Evolutionary conservation across 2,329 filamentous ascomycete species (phyloP).

Genomic region (Fusarium falciforme): DNA sequence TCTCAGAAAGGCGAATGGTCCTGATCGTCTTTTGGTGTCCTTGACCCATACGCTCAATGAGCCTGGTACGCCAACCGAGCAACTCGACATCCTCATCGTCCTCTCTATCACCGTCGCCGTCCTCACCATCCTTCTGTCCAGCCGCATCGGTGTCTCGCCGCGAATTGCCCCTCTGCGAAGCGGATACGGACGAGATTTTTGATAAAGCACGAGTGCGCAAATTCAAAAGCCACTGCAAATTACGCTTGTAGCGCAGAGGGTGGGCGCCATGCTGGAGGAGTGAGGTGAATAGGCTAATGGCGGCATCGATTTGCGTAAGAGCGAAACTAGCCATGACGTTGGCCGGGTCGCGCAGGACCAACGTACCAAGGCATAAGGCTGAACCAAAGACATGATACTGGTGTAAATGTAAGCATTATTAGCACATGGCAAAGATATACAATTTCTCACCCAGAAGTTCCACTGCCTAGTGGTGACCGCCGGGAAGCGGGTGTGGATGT

Average conservation of each 20-base stretch:
- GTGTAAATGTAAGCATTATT: background rate
- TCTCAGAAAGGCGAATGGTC: slow-evolving; percentile 12
- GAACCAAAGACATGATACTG: slow-evolving; percentile 9
- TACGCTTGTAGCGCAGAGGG: slow-evolving; percentile 1
- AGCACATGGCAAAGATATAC: background rate
- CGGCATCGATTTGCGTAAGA: slow-evolving; percentile 1
- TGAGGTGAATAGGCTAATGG: slow-evolving; percentile 7
- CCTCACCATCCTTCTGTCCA: background rate
- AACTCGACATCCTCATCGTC: slow-evolving; percentile 7
- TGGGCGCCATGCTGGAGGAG: slow-evolving; percentile 2
- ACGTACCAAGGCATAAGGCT: background rate
- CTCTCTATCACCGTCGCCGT: background rate
- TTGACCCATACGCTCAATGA: slow-evolving; percentile 9
- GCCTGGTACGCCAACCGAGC: slow-evolving; percentile 9
- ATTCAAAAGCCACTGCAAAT: slow-evolving; percentile 5
- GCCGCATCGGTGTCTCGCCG: background rate
- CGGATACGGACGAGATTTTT: background rate
- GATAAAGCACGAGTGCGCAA: slow-evolving; percentile 2
- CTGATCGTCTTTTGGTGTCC: slow-evolving; percentile 3
- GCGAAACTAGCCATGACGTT: slow-evolving; percentile 3
- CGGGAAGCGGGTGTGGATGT: slow-evolving; percentile 8
- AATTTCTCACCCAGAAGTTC: slow-evolving; percentile 3
- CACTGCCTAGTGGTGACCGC: slow-evolving; percentile 2
- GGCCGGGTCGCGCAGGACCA: slow-evolving; percentile 2
- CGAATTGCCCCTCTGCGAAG: background rate